Evolutionary conservation across 1,284 basidiomycete genomes (phyloP), one percentile per base, ranked within the genome.

Genomic region (Irpex lacteus): DNA sequence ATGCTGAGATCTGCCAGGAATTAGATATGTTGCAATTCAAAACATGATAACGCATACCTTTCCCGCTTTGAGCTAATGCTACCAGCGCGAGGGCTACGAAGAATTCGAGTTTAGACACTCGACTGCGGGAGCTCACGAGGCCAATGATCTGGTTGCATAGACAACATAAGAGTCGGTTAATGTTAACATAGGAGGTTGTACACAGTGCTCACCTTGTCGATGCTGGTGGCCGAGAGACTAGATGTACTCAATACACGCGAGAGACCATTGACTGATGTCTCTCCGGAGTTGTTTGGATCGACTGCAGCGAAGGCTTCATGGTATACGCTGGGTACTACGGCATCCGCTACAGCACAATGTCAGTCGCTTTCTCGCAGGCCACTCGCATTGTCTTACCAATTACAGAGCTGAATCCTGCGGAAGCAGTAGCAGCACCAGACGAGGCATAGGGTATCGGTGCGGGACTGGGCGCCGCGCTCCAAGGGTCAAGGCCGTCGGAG

Each of bases 81-180:
- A 92, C 92, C 13, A 97, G 82, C 8, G 92, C 94, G 18, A 97
- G 76, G 13, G 94, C 91, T 34, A 95, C 90, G 74, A 92, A 96
- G 78, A 96, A 95, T 72, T 96, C 94, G 63, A 90, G 84, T 69
- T 87, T 91, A 8, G 92, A 92, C 53, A 96, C 90, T 47, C 90
- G 82, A 34, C 90, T 82, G 64, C 85, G 82, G 40, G 88, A 87
- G 76, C 89, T 92, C 59, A 92, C 91, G 38, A 94, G 80, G 74
- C 89, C 93, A 60, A 95, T 88, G 68, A 95, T 94, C 92, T 95
- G 49, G 15, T 55, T 37, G 32, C 32, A 34, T 34, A 34, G 32
- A 34, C 21, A n/a, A 19, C 38, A 59, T 55, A 56, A 15, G 15
- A 54, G 21, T 8, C 32, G 40, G 19, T 5, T 34, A 60, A 49